phyloP scores from a whole-genome alignment of 352 stramenopile genomes.

The Pythium scleroteichum region DNA sequence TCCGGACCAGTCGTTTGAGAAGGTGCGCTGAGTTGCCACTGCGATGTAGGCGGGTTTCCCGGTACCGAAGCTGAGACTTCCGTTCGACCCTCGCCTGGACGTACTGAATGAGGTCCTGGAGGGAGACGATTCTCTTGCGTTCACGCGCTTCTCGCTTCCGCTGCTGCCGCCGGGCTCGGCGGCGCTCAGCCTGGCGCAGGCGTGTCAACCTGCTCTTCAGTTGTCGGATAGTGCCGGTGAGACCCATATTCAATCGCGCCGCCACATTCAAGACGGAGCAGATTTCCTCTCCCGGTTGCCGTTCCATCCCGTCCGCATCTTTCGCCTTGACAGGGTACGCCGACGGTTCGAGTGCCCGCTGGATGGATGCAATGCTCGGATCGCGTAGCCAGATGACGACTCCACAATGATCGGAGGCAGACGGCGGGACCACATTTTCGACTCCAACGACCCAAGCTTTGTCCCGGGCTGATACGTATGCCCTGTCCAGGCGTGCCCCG shows the following conservation, averaged over 20 bases:
- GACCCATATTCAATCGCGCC: too few species aligned
- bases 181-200: background rate
- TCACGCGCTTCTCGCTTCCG: background rate
- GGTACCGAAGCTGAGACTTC: background rate
- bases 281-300: background rate
- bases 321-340: background rate
- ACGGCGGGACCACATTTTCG: background rate
- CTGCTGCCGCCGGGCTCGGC: background rate
- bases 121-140: background rate
- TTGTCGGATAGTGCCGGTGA: too few species aligned
- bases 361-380: background rate
- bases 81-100: background rate
- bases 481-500: background rate
- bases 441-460: background rate
- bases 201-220: too few species aligned
- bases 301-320: background rate
- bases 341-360: background rate
- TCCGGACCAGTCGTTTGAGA: background rate
- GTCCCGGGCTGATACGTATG: background rate
- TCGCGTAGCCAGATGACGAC: background rate
- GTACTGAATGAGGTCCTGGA: background rate
- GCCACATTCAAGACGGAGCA: background rate
- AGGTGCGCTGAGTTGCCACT: conserved; percentile 3
- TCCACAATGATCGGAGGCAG: background rate
- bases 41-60: background rate